Percentiles rank a stretch among this genome's conserved stretches.
Evolutionary conservation across 495 filamentous ascomycete genomes (phyloP).

Genomic region (Rostrohypoxylon terebratum): DNA sequence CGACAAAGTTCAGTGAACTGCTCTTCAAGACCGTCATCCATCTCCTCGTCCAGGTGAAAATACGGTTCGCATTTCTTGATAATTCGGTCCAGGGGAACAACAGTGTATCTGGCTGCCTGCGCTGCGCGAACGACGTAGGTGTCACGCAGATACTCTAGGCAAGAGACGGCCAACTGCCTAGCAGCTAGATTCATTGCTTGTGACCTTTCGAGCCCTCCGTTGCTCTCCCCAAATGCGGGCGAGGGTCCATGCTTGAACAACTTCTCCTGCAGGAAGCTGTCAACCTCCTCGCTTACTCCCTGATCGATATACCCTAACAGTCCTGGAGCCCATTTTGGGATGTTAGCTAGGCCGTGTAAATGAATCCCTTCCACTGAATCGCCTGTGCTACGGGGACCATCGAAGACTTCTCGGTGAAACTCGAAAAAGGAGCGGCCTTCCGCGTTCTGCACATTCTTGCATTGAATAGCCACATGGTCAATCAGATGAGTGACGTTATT

Average conservation of each 20-base stretch:
- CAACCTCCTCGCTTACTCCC: conserved; percentile 64
- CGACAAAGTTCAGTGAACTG: conserved; percentile 55
- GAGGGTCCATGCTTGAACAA: conserved; percentile 62
- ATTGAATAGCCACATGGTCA: conserved; percentile 52
- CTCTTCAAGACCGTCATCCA: conserved; percentile 48
- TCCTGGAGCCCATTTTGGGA: conserved; percentile 75
- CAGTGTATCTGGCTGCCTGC: conserved; percentile 56
- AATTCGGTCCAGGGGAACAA: conserved; percentile 55
- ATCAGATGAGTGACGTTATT: conserved; percentile 51
- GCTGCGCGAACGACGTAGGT: conserved; percentile 54
- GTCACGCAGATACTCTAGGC: conserved; percentile 62
- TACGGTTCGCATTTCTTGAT: conserved; percentile 58
- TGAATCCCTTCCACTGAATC: conserved; percentile 46
- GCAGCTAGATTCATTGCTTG: conserved; percentile 49
- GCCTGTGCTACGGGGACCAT: conserved; percentile 45
- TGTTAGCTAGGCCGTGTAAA: conserved; percentile 57
- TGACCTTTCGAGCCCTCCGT: conserved; percentile 39
- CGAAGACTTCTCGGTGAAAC: conserved; percentile 54
- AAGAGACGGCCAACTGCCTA: conserved; percentile 56
- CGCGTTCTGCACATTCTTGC: conserved; percentile 51
- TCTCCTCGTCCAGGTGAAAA: conserved; percentile 54
- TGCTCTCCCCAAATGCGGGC: conserved; percentile 45
- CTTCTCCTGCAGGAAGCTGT: conserved; percentile 66
- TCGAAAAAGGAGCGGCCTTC: conserved; percentile 59
- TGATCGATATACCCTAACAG: conserved; percentile 72